Evolutionary conservation across 768 basidiomycete genomes (phyloP).

Genomic region (Galerina marginata): DNA sequence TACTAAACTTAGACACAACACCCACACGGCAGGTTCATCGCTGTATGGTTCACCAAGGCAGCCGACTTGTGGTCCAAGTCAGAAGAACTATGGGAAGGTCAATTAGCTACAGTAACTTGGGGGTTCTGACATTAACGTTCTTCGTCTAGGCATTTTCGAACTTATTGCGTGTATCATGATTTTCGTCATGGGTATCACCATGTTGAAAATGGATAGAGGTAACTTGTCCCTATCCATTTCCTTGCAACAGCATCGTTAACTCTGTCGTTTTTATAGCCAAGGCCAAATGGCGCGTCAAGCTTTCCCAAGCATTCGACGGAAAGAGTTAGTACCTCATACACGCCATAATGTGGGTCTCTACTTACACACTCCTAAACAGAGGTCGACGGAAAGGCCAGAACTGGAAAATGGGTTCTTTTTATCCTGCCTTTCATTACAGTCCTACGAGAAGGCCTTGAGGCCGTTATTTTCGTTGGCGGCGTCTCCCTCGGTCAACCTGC

Average conservation of each 20-base stretch:
- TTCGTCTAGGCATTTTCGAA: slow-evolving; percentile 62
- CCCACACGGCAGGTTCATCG: slow-evolving; percentile 64
- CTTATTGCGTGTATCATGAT: slow-evolving; percentile 81
- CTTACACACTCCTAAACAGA: slow-evolving; percentile 30
- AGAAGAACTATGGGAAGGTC: slow-evolving; percentile 94
- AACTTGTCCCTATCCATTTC: slow-evolving; percentile 5
- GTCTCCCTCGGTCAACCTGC: slow-evolving; percentile 87
- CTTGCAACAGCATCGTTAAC: neutral
- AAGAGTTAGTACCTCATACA: slow-evolving; percentile 42
- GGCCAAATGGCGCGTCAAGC: slow-evolving; percentile 93
- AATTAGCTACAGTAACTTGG: slow-evolving; percentile 21
- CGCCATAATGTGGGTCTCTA: neutral
- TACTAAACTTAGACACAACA: slow-evolving; percentile 8
- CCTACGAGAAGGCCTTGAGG: slow-evolving; percentile 91
- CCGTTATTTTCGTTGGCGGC: slow-evolving; percentile 92
- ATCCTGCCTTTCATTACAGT: slow-evolving; percentile 91
- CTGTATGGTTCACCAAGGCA: slow-evolving; percentile 93
- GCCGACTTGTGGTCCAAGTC: slow-evolving; percentile 82
- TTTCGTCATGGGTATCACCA: slow-evolving; percentile 90
- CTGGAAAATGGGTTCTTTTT: slow-evolving; percentile 88
- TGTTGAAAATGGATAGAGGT: slow-evolving; percentile 92
- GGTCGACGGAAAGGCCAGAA: slow-evolving; percentile 51
- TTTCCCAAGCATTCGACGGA: slow-evolving; percentile 75
- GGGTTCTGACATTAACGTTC: neutral
- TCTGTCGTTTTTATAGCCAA: slow-evolving; percentile 54